phyloP scores from a whole-genome alignment of 2,329 filamentous ascomycete genomes.

The Helicocarpus griseus region DNA sequence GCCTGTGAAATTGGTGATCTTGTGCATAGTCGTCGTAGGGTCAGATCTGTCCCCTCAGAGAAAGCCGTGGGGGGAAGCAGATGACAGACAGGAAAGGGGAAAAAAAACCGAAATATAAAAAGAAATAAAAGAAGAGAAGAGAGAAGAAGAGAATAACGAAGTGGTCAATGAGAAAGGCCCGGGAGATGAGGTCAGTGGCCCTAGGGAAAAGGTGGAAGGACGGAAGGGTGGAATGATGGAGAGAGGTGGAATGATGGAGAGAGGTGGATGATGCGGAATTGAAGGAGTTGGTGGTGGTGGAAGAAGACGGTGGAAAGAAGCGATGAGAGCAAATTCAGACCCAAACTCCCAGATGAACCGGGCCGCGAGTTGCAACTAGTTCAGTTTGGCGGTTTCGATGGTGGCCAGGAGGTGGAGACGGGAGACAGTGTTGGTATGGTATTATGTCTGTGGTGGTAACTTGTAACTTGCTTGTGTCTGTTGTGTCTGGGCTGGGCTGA shows the following conservation, averaged over 20 bases:
- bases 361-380: no score
- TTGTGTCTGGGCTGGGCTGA: constrained; percentile 2
- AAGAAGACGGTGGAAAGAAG: neutral
- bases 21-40: constrained; percentile 46
- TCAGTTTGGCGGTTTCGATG: no score
- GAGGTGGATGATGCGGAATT: no score
- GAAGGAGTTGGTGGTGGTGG: neutral
- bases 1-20: constrained; percentile 59
- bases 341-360: neutral
- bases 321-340: neutral
- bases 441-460: no score
- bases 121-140: constrained; percentile 10
- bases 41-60: constrained; percentile 19
- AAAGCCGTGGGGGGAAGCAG: constrained; percentile 21
- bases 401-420: neutral
- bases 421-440: no score
- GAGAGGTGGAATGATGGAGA: constrained; percentile 1
- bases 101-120: constrained; percentile 9
- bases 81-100: constrained; percentile 11
- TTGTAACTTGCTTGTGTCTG: no score
- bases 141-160: constrained; percentile 16
- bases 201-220: neutral
- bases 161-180: neutral
- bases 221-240: neutral
- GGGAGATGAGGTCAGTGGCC: neutral